These are phyloP conservation scores for Cercospora sesami DNA, from an alignment of 2,329 filamentous ascomycete species.

Conservation along the genomic window DNA sequence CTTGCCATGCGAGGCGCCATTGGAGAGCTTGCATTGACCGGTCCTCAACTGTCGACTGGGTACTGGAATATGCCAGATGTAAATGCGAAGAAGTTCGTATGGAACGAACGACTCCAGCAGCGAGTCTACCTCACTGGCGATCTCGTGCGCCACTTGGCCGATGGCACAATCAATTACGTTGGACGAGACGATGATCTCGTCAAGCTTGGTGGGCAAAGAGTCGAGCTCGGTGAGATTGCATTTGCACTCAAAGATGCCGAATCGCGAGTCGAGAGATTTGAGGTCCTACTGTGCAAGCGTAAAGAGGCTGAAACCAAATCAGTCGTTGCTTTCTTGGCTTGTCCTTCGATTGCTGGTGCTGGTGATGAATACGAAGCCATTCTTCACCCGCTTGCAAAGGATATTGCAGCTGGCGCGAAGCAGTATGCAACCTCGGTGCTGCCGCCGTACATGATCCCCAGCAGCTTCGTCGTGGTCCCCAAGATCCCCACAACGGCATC, in stretches of 20 bases:
- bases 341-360: conserved; percentile 7
- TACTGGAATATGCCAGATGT: conserved; percentile 38
- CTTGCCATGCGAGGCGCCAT: conserved; percentile 24
- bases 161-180: conserved; percentile 49
- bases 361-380: conserved; percentile 1
- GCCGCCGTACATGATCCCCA: conserved; percentile 21
- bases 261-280: conserved; percentile 15
- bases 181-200: conserved; percentile 74
- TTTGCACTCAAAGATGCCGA: conserved; percentile 21
- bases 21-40: conserved; percentile 38
- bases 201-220: conserved; percentile 73
- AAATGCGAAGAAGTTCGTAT: conserved; percentile 37
- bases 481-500: conserved; percentile 19
- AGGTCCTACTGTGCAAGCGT: conserved; percentile 16
- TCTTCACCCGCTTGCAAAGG: conserved; percentile 4
- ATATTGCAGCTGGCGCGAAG: conserved; percentile 7
- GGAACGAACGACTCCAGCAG: conserved; percentile 53
- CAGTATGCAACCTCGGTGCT: conserved; percentile 14
- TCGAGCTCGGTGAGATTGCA: conserved; percentile 74
- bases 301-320: conserved; percentile 13
- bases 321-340: conserved; percentile 22
- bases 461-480: conserved; percentile 18
- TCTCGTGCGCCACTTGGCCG: conserved; percentile 41
- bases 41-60: conserved; percentile 36
- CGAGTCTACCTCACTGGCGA: conserved; percentile 29